phyloP scores from a whole-genome alignment of 805 yeast species.

The Candida incommunis region DNA sequence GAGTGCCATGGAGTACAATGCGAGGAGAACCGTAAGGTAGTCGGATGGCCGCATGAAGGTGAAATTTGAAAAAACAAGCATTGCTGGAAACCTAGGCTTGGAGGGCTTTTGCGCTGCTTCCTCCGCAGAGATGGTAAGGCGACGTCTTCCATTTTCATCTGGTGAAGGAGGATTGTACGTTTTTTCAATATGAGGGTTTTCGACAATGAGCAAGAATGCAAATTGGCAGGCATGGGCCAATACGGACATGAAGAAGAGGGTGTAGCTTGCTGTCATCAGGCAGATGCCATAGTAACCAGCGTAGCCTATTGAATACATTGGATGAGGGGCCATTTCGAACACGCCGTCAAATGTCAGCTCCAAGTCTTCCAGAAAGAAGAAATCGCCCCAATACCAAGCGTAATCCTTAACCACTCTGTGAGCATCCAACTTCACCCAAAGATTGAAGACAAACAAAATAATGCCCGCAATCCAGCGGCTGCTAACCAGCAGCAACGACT shows the following conservation, averaged over 20 bases:
- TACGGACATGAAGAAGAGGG: conserved; percentile 53
- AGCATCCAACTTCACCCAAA: conserved; percentile 79
- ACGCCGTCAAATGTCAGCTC: conserved; percentile 78
- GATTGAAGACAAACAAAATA: conserved; percentile 49
- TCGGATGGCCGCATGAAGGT: conserved; percentile 53
- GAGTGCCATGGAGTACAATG: conserved; percentile 21
- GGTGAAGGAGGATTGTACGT: conserved; percentile 30
- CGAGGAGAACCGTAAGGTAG: conserved; percentile 28
- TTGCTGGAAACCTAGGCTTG: conserved; percentile 12
- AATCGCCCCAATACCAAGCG: conserved; percentile 95
- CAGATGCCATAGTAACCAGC: conserved; percentile 80
- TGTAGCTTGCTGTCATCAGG: conserved; percentile 57
- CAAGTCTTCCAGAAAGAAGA: conserved; percentile 60
- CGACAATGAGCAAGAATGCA: conserved; percentile 58
- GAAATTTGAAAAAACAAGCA: conserved; percentile 51
- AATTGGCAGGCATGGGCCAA: conserved; percentile 69
- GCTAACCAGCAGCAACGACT: conserved; percentile 29
- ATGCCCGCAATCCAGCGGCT: conserved; percentile 47
- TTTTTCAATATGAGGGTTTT: conserved; percentile 77
- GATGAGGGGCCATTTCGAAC: conserved; percentile 81
- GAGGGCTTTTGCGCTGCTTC: conserved; percentile 1
- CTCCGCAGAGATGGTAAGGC: background rate
- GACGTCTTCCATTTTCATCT: conserved; percentile 5
- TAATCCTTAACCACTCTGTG: conserved; percentile 79
- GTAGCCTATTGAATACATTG: conserved; percentile 84